Base-by-base conservation (phyloP, 805 yeast species). In the Candida palmyrensis region DNA sequence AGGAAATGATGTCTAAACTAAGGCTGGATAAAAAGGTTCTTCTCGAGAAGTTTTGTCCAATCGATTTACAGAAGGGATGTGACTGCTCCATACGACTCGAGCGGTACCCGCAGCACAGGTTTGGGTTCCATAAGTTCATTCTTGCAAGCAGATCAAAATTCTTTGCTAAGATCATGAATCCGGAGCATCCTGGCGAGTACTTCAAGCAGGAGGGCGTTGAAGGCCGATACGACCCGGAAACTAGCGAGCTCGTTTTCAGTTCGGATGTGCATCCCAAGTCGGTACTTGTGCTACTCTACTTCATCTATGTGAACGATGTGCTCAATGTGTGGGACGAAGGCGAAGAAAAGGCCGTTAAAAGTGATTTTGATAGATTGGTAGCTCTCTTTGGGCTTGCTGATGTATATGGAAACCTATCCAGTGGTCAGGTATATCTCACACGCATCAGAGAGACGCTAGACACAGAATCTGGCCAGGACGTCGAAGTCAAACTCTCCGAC, bases 261-360 rank as follows among this genome's bases (percentile, higher is more conserved):
- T 38, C 45, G 2, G 35, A 44, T 4, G 31, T 59, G 26, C 44
- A 65, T 12, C 31, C 68, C 8, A 50, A 62, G 20, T 55, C 79
- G 2, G 45, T 73, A 6, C 40, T 74, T 5, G 45, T 64, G 6
- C 51, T 64, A 5, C 44, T 62, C 2, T 73, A 74, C 45, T 66
- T 63, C 35, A 35, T 75, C 1, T 79, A 79, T 45, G 71, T 79
- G 0, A 76, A 75, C 33, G 45, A 47, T 11, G 48, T 57, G 3
- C 26, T 71, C 4, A 66, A 59, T 26, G 50, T 74, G 7, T 76
- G 82, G 82, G 66, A 60, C 11, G 47, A 49, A n/a, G 35, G 36
- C 1, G 56, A 51, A 8, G 42, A 62, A 5, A 55, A 53, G 25
- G 40, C 48, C 3, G 41, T 61, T 5, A 59, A 53, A 32, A 32